These are phyloP conservation scores for Lanmaoa rubissima DNA, from an alignment of 768 basidiomycete genomes.

Conservation along the genomic window DNA sequence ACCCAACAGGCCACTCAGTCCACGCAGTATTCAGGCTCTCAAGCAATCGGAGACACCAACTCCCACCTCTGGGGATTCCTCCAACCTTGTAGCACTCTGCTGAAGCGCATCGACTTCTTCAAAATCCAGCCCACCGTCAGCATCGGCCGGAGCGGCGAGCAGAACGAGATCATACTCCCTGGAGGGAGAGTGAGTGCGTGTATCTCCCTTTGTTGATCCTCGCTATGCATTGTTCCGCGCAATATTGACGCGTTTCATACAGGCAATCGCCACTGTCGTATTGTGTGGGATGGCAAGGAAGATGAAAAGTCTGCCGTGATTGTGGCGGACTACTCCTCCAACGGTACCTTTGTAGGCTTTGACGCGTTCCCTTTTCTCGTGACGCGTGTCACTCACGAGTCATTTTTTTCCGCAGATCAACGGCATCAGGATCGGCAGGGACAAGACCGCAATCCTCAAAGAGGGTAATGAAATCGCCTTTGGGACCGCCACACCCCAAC, in stretches of 20 bases:
- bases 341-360: constrained; percentile 42
- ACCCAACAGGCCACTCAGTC: constrained; percentile 42
- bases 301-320: constrained; percentile 32
- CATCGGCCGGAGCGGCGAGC: constrained; percentile 51
- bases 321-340: constrained; percentile 38
- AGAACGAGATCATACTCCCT: constrained; percentile 55
- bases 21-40: constrained; percentile 37
- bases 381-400: constrained; percentile 9
- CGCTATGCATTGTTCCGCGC: constrained; percentile 13
- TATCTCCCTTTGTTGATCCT: constrained; percentile 1
- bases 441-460: constrained; percentile 40
- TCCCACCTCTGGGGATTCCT: constrained; percentile 67
- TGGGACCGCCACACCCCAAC: constrained; percentile 54
- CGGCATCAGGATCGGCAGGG: constrained; percentile 39
- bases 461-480: constrained; percentile 86
- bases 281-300: constrained; percentile 37
- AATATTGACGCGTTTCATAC: constrained; percentile 27
- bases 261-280: constrained; percentile 41
- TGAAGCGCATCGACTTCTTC: constrained; percentile 62
- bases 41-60: constrained; percentile 20
- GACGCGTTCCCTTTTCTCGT: constrained; percentile 17
- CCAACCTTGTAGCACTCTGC: constrained; percentile 53
- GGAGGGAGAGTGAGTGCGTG: constrained; percentile 73
- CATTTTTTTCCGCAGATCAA: constrained; percentile 34
- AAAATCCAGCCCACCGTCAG: constrained; percentile 47